A percentile compares a stretch with the other conserved stretches of the same genome.
These are phyloP conservation scores for Trametes coccinea DNA, from an alignment of 768 basidiomycete species.

Conservation along the genomic window DNA sequence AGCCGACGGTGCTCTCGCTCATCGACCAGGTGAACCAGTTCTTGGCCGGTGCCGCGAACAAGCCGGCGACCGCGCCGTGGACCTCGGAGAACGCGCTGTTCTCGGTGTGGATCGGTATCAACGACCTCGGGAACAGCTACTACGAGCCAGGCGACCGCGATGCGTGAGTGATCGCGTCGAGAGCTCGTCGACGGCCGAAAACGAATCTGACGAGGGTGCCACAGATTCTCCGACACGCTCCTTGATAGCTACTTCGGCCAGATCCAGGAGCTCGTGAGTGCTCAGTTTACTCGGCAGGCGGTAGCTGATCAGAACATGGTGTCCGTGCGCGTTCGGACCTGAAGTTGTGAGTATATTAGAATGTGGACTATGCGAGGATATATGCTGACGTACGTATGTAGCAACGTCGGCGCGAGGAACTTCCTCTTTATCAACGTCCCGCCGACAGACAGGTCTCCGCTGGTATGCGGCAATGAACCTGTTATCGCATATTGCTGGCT, in stretches of 20 bases:
- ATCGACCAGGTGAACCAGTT: slow-evolving; percentile 66
- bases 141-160: slow-evolving; percentile 46
- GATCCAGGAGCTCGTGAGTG: slow-evolving; percentile 48
- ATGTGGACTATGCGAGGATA: not conserved
- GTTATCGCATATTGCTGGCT: too few species aligned
- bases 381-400: slow-evolving; percentile 34
- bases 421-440: slow-evolving; percentile 65
- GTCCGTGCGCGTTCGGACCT: not conserved
- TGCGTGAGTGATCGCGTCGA: too few species aligned
- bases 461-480: too few species aligned
- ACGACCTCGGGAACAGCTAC: slow-evolving; percentile 63
- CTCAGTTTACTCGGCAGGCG: not conserved
- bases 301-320: not conserved
- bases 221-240: slow-evolving; percentile 47
- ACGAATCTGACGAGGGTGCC: too few species aligned
- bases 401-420: slow-evolving; percentile 56
- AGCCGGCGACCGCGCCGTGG: slow-evolving; percentile 57
- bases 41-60: slow-evolving; percentile 44
- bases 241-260: slow-evolving; percentile 51
- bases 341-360: slow-evolving; percentile 4
- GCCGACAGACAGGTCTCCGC: too few species aligned
- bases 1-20: slow-evolving; percentile 51
- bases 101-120: slow-evolving; percentile 72
- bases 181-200: too few species aligned
- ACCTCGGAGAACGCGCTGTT: slow-evolving; percentile 57